Conservation (phyloP, 23 red algal species). For the Pyropia haitanensis region DNA sequence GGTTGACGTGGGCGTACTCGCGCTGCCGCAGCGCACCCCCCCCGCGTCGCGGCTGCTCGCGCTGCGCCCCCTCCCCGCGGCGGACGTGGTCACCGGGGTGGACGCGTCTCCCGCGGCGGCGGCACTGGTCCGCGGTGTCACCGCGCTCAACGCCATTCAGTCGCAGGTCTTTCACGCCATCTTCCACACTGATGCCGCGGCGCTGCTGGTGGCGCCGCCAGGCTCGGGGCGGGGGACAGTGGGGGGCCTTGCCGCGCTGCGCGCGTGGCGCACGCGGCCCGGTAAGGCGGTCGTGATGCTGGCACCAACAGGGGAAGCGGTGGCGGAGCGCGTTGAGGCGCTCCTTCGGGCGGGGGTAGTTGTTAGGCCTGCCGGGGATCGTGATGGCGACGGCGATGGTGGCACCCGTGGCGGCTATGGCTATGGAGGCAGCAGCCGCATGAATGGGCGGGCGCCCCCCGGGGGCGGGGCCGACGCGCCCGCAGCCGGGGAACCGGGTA, state of each 20-base stretch:
- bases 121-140: constrained; percentile 6
- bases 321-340: background rate
- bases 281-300: background rate
- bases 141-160: constrained; percentile 52
- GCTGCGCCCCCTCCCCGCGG: constrained; percentile 20
- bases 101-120: background rate
- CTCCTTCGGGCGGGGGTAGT: background rate
- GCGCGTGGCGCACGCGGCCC: constrained; percentile 7
- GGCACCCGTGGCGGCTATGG: constrained; percentile 1
- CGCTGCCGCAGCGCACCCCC: background rate
- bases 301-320: constrained; percentile 11
- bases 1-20: constrained; percentile 16
- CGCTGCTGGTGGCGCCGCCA: constrained; percentile 36
- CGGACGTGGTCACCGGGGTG: constrained; percentile 1
- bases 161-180: constrained; percentile 51
- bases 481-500: too few species aligned
- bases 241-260: constrained; percentile 38
- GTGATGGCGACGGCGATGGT: background rate
- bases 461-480: too few species aligned
- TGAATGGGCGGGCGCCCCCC: too few species aligned
- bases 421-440: background rate
- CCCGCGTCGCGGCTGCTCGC: constrained; percentile 19
- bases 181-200: constrained; percentile 38
- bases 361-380: background rate
- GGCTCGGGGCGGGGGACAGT: constrained; percentile 38